Conservation (phyloP, 352 stramenopile species). For the Globisporangium splendens region DNA sequence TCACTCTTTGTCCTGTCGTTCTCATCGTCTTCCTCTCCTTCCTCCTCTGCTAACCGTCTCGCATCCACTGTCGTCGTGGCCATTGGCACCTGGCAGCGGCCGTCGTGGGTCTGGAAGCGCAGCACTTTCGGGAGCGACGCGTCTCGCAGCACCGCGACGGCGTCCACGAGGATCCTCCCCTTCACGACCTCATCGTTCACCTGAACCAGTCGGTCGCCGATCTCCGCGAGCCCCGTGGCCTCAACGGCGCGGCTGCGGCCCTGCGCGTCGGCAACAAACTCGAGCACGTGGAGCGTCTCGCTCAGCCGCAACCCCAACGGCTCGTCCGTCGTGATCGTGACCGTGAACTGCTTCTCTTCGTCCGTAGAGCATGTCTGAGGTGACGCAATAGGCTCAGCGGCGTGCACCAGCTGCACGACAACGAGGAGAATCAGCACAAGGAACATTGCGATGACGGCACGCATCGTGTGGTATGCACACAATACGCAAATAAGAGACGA, state of each 20-base stretch:
- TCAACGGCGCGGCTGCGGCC: constrained; percentile 57
- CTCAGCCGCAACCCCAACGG: constrained; percentile 58
- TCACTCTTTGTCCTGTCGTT: neutral
- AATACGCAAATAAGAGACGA: too few relatives aligned
- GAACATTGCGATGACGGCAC: too few relatives aligned
- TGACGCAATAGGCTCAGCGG: too few relatives aligned
- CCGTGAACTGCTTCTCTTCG: constrained; percentile 43
- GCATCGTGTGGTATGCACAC: too few relatives aligned
- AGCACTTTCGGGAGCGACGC: constrained; percentile 47
- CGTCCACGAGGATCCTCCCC: constrained; percentile 27
- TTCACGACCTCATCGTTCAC: constrained; percentile 53
- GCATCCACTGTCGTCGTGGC: neutral
- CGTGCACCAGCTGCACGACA: too few relatives aligned
- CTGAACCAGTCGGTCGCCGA: constrained; percentile 55
- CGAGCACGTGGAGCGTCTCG: constrained; percentile 58
- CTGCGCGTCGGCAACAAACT: constrained; percentile 53
- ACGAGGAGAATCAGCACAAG: too few relatives aligned
- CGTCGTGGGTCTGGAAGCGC: constrained; percentile 52
- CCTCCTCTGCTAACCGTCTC: neutral
- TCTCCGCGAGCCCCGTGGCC: constrained; percentile 55
- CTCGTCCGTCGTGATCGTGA: constrained; percentile 32
- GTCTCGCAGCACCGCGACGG: constrained; percentile 33
- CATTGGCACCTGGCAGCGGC: constrained; percentile 30
- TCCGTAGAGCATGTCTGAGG: constrained; percentile 10
- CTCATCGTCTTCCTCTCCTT: neutral